These are phyloP conservation scores for Plasmodium reichenowi DNA, from an alignment of 169 alveolate species.

Conservation along the genomic window DNA sequence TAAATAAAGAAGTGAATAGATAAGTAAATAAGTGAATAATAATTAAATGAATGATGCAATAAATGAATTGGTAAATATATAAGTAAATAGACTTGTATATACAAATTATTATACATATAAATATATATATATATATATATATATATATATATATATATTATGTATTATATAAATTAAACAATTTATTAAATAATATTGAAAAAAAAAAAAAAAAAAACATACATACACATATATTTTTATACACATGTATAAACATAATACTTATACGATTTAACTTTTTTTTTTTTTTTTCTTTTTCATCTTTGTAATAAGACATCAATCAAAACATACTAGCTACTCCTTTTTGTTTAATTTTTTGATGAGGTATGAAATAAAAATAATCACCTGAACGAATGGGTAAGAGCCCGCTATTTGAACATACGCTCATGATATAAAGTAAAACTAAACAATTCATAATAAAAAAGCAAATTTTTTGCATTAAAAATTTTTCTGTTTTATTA, in stretches of 20 bases:
- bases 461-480: conserved; percentile 48
- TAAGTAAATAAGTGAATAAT: neutral
- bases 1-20: too few species aligned
- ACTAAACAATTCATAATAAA: conserved; percentile 34
- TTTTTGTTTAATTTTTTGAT: conserved; percentile 62
- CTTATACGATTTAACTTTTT: neutral
- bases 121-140: conserved; percentile 1
- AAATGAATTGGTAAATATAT: conserved; percentile 1
- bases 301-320: neutral
- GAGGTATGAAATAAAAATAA: conserved; percentile 71
- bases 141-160: too few species aligned
- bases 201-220: too few species aligned
- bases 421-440: conserved; percentile 56
- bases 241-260: neutral
- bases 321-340: conserved; percentile 32
- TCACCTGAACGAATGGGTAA: conserved; percentile 67
- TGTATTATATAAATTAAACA: neutral
- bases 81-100: neutral
- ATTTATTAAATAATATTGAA: neutral
- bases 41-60: neutral
- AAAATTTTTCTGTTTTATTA: conserved; percentile 40
- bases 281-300: too few species aligned
- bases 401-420: conserved; percentile 67
- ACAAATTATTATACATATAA: neutral
- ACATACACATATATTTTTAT: neutral